Evolutionary conservation across 2,329 filamentous ascomycete species (phyloP).

Genomic region (Amauroascus verrucosus): DNA sequence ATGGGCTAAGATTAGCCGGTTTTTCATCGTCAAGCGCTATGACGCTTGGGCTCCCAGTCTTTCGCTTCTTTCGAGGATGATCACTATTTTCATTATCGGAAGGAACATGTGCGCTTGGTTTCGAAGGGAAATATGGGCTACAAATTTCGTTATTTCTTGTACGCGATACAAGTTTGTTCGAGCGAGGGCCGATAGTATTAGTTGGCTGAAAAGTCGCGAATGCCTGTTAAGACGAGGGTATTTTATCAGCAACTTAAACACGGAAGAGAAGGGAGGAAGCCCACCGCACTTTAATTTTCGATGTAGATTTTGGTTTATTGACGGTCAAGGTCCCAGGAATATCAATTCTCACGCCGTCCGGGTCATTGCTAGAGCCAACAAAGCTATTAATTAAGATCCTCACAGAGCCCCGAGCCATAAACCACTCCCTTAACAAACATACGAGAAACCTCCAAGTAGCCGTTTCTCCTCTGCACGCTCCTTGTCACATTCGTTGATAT

Average conservation of each 20-base stretch:
- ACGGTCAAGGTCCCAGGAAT: neutral
- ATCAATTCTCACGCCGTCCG: slow-evolving; percentile 1
- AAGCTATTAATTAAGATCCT: neutral
- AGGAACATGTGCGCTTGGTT: neutral
- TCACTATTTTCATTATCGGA: slow-evolving; percentile 1
- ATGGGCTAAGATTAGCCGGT: neutral
- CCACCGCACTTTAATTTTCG: neutral
- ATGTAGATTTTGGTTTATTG: neutral
- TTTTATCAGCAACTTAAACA: neutral
- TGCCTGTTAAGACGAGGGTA: neutral
- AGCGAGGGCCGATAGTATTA: neutral
- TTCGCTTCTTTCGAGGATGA: slow-evolving; percentile 12
- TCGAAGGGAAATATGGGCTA: neutral
- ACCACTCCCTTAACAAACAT: neutral
- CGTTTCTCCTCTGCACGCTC: slow-evolving; percentile 13
- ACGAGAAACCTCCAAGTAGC: slow-evolving; percentile 9
- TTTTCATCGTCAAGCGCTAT: slow-evolving; percentile 3
- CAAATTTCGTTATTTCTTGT: neutral
- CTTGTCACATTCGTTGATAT: neutral
- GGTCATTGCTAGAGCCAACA: slow-evolving; percentile 3
- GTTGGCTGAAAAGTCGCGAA: slow-evolving; percentile 2
- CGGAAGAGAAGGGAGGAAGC: too few species aligned
- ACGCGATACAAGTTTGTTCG: neutral
- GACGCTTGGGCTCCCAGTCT: neutral
- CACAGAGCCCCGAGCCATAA: neutral